phyloP scores from a whole-genome alignment of 2,329 filamentous ascomycete genomes.

The Ophiostoma sp. region DNA sequence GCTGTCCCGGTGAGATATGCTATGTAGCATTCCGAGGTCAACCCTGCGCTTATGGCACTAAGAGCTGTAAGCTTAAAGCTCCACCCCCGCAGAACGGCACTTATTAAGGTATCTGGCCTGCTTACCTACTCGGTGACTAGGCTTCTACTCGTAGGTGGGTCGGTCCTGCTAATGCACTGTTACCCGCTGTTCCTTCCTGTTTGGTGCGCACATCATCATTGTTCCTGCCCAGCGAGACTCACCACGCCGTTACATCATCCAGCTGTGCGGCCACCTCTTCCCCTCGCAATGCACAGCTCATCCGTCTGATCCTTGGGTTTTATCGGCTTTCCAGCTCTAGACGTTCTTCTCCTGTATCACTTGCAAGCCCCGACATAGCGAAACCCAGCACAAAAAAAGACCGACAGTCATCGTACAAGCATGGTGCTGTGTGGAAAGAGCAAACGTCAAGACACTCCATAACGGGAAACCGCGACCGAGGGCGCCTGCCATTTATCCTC shows the following conservation, averaged over 20 bases:
- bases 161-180: neutral
- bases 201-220: neutral
- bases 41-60: too few relatives aligned
- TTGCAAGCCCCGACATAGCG: neutral
- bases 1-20: too few relatives aligned
- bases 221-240: neutral
- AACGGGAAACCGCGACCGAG: neutral
- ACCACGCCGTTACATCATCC: neutral
- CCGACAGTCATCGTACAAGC: neutral
- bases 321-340: neutral
- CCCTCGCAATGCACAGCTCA: neutral
- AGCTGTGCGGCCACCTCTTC: slow-evolving; percentile 2
- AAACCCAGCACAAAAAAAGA: neutral
- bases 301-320: neutral
- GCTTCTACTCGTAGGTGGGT: too few relatives aligned
- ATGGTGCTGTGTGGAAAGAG: neutral
- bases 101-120: too few relatives aligned
- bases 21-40: too few relatives aligned
- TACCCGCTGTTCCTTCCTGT: neutral
- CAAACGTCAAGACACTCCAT: neutral
- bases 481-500: neutral
- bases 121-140: too few relatives aligned
- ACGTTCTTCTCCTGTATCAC: neutral
- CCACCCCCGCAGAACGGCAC: too few relatives aligned
- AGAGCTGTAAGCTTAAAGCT: too few relatives aligned